A percentile compares a stretch with the other conserved stretches of the same genome.
These are phyloP conservation scores for Psilocybe tampanensis DNA, from an alignment of 768 basidiomycete species.

Conservation along the genomic window DNA sequence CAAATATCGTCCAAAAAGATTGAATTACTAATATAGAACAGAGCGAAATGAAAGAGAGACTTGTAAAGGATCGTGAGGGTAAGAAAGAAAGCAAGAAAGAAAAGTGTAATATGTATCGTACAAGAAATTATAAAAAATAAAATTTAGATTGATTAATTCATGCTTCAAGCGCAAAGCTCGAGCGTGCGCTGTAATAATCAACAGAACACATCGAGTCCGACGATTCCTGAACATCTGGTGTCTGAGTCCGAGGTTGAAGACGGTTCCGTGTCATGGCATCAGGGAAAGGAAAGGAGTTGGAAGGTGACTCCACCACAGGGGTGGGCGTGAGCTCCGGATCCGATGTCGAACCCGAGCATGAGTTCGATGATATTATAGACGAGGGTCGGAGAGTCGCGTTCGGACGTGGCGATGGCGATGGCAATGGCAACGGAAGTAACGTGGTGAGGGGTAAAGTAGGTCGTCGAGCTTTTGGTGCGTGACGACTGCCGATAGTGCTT, in stretches of 20 bases:
- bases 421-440: not conserved
- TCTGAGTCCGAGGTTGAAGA: not conserved
- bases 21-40: too few species aligned
- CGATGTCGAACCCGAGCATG: not conserved
- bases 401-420: not conserved
- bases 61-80: too few species aligned
- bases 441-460: not conserved
- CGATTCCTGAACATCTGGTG: slow-evolving; percentile 9
- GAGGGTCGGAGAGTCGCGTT: too few species aligned
- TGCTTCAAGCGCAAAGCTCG: slow-evolving; percentile 19
- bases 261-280: not conserved
- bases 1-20: too few species aligned
- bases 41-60: too few species aligned
- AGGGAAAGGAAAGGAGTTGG: too few species aligned
- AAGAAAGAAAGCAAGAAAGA: too few species aligned
- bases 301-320: not conserved
- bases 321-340: not conserved
- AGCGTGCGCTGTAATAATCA: slow-evolving; percentile 27
- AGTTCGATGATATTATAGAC: too few species aligned
- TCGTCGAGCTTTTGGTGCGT: not conserved
- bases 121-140: too few species aligned
- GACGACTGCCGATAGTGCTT: not conserved
- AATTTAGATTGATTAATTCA: not conserved
- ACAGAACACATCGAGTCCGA: slow-evolving; percentile 21
- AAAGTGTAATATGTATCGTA: too few species aligned